phyloP scores from a whole-genome alignment of 2,329 filamentous ascomycete species.

The Teratosphaeria destructans region DNA sequence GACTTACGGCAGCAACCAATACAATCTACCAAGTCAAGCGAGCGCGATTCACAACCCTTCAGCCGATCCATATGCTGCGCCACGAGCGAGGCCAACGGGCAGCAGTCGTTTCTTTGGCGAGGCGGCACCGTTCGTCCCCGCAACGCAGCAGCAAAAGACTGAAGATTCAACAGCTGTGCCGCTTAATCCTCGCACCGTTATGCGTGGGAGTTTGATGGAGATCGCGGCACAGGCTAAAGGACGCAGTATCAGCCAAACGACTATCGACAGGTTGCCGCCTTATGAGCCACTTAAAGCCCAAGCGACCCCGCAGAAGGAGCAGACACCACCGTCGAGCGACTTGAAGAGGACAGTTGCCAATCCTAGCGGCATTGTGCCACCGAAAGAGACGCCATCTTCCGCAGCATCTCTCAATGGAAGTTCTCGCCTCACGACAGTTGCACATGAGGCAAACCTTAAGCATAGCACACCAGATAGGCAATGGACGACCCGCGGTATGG shows the following conservation, averaged over 20 bases:
- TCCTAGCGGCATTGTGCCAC: conserved; percentile 2
- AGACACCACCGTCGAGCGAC: not conserved
- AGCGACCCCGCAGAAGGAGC: not conserved
- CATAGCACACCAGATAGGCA: conserved; percentile 22
- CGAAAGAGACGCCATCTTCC: not conserved
- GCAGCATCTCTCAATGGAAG: not conserved
- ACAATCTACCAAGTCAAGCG: not conserved
- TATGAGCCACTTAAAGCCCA: not conserved
- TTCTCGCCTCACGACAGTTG: not conserved
- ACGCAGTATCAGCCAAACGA: conserved; percentile 16
- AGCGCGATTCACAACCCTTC: not conserved
- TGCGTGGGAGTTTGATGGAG: conserved; percentile 20
- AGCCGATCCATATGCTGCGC: not conserved
- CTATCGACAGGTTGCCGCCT: conserved; percentile 20
- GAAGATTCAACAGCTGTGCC: not conserved
- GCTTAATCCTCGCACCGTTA: conserved; percentile 9
- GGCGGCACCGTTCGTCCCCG: not conserved
- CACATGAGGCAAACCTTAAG: conserved; percentile 8
- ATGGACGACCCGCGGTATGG: conserved; percentile 1
- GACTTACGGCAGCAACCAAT: not conserved
- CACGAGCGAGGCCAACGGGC: not conserved
- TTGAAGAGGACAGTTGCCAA: conserved; percentile 4
- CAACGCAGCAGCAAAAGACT: not conserved
- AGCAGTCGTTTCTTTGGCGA: not conserved
- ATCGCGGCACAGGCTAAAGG: conserved; percentile 19